Base-by-base conservation (phyloP, 1,284 basidiomycete genomes). In the Amylostereum chailletii region DNA sequence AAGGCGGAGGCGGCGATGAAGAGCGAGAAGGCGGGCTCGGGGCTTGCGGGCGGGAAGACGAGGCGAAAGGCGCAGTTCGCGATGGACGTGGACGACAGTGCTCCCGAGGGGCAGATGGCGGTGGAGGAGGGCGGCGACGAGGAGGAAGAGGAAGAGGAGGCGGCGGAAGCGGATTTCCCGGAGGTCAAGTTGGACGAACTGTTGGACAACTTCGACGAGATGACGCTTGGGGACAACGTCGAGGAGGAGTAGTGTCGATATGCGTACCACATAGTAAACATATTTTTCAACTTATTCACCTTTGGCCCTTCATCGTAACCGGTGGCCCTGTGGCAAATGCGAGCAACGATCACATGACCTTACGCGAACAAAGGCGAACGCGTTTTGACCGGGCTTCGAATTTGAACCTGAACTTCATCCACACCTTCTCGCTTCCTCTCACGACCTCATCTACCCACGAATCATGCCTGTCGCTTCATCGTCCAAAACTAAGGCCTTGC, bases 111-210 rank as follows among this genome's bases (percentile, higher is more conserved):
- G 19, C 63, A 65, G 46, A 57, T 56, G 3, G 57, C 56, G 10
- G 60, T 51, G 9, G 57, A 46, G 2, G 57, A 53, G 11, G 57
- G 54, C 26, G 69, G 56, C 40, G 65, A 61, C 27, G 70, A 51
- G 9, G 71, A 63, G n/a, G 73, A 70, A 5, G 76, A 73, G 3
- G 75, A 71, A 26, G 78, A 72, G 26, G 81, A 75, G 32, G 89
- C 82, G 52, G 88, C 83, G n/a, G 94, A 96, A 62, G 71, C 77
- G 3, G 94, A 96, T 66, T 94, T 95, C 82, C 93, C 93, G 0
- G 86, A 93, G 55, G 80, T 94, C 48, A 75, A 80, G 51, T 66
- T 97, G 59, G 83, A 95, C 60, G 95, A 98, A 69, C 67, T 99
- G 55, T 68, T 98, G 58, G 94, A 97, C 56, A 85, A 91, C 64